Conservation (phyloP, 2,329 filamentous ascomycete genomes). For the Penicillium sp. region DNA sequence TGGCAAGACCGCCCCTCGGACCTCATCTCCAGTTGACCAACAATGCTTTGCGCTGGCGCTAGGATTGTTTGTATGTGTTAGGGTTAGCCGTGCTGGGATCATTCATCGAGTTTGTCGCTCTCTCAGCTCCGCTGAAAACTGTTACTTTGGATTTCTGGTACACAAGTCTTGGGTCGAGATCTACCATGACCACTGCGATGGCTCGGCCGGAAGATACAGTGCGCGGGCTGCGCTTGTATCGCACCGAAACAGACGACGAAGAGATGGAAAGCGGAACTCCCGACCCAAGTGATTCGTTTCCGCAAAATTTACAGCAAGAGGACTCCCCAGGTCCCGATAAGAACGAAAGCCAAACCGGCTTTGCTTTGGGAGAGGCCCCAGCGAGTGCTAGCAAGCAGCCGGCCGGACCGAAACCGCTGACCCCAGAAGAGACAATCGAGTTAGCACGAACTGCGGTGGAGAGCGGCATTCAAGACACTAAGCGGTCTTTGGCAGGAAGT, state of each 20-base stretch:
- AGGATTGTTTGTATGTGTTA: slow-evolving; percentile 9
- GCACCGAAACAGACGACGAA: slow-evolving; percentile 36
- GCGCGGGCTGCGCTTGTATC: slow-evolving; percentile 34
- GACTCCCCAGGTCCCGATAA: slow-evolving; percentile 31
- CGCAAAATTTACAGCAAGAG: slow-evolving; percentile 25
- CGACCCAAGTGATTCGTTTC: slow-evolving; percentile 30
- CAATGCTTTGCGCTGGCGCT: slow-evolving; percentile 16
- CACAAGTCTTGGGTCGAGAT: neutral
- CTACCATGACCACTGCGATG: slow-evolving; percentile 37
- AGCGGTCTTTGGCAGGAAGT: slow-evolving; percentile 48
- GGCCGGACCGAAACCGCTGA: slow-evolving; percentile 33
- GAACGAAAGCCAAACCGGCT: slow-evolving; percentile 27
- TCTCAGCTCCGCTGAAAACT: neutral
- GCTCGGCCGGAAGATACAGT: slow-evolving; percentile 40
- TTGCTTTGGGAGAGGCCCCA: slow-evolving; percentile 25
- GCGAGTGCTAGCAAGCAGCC: slow-evolving; percentile 23
- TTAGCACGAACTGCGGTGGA: slow-evolving; percentile 49
- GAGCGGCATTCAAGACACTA: slow-evolving; percentile 49
- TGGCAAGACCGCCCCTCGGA: slow-evolving; percentile 7
- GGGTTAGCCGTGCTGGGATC: slow-evolving; percentile 2
- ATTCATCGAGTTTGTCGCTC: neutral
- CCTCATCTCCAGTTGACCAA: slow-evolving; percentile 4
- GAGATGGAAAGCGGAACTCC: slow-evolving; percentile 26
- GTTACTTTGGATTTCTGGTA: slow-evolving; percentile 2
- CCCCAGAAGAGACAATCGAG: slow-evolving; percentile 48